These are phyloP conservation scores for Physaria fendleri DNA, from an alignment of 345 rosid genomes.

Conservation along the genomic window DNA sequence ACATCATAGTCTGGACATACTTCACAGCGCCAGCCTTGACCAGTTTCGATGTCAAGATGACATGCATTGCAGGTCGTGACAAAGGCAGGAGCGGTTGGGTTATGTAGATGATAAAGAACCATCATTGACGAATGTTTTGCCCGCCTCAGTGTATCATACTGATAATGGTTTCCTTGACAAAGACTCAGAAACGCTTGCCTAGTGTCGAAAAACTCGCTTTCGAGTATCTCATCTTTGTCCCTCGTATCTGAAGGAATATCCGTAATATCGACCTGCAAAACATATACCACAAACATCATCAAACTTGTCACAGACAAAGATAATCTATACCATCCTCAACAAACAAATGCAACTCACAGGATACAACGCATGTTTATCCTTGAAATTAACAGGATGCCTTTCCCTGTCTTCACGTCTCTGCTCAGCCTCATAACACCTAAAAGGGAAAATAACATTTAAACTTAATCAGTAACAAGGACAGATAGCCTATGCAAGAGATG, in stretches of 20 bases:
- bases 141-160: constrained; percentile 93
- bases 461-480: not conserved
- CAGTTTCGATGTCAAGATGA: constrained; percentile 91
- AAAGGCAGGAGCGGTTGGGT: constrained; percentile 99
- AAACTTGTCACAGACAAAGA: not conserved
- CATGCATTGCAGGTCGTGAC: constrained; percentile 88
- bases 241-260: constrained; percentile 77
- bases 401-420: constrained; percentile 92
- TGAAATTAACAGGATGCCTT: constrained; percentile 72
- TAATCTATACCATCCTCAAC: constrained; percentile 8
- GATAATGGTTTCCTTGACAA: constrained; percentile 99
- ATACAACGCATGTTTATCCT: constrained; percentile 74
- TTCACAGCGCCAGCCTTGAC: constrained; percentile 99
- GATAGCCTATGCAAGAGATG: not conserved
- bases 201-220: constrained; percentile 97
- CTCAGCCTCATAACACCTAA: constrained; percentile 85
- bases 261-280: constrained; percentile 58
- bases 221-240: constrained; percentile 97
- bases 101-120: constrained; percentile 99
- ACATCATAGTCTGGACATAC: constrained; percentile 96
- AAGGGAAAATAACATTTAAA: constrained; percentile 5
- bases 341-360: constrained; percentile 49
- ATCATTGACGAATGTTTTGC: constrained; percentile 99
- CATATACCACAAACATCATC: constrained; percentile 13
- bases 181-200: constrained; percentile 99